Percentiles rank a stretch among this genome's conserved stretches.
Conservation (phyloP, 179 eudicot species). For the Kewa caespitosa region DNA sequence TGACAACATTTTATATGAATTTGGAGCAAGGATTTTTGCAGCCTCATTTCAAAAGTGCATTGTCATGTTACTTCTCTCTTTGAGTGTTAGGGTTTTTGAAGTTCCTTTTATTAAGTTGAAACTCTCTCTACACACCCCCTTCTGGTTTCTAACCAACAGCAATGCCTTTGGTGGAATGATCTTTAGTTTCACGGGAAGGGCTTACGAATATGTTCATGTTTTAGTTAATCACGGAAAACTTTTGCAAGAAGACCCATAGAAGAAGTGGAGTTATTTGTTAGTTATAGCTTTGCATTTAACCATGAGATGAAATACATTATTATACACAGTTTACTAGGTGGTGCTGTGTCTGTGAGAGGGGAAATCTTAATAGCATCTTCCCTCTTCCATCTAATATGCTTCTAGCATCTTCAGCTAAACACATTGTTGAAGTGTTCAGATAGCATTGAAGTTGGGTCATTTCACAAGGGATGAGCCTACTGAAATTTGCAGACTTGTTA, state of each 20-base stretch:
- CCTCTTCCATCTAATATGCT: not conserved
- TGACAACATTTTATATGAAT: not conserved
- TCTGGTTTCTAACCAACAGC: not conserved
- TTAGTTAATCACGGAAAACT: not conserved
- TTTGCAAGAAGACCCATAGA: not conserved
- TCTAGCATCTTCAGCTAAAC: not conserved
- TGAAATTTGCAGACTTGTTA: too few relatives aligned
- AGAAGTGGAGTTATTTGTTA: not conserved
- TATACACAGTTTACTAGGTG: not conserved
- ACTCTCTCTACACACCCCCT: constrained; percentile 6
- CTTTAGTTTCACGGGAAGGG: not conserved
- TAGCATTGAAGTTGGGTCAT: not conserved
- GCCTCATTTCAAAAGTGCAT: not conserved
- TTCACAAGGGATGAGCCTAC: not conserved
- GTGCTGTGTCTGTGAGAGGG: not conserved
- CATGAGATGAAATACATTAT: not conserved
- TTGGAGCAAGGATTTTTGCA: not conserved
- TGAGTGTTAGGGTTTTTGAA: not conserved
- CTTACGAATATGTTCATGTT: not conserved
- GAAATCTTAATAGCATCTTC: not conserved
- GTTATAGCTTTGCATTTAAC: not conserved
- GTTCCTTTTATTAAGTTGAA: not conserved
- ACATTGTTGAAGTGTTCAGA: not conserved
- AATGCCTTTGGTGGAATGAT: not conserved
- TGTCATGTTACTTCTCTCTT: not conserved